Conservation (phyloP, 371 early-diverging fungal genomes). For the Syncephalastrum contaminatum region DNA sequence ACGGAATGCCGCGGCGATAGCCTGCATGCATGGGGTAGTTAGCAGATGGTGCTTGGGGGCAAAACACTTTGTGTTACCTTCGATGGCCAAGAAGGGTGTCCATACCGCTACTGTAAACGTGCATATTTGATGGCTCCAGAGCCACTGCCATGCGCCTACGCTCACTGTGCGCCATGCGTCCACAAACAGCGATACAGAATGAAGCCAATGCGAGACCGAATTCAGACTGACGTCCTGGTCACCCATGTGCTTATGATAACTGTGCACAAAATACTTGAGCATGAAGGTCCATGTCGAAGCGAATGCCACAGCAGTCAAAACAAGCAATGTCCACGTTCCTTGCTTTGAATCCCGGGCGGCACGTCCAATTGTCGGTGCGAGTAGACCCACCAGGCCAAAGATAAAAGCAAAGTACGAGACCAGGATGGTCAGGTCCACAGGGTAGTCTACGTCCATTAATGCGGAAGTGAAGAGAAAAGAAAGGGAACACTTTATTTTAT, state of each 20-base stretch:
- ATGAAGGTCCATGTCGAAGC: slow-evolving; percentile 41
- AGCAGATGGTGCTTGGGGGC: too few species aligned
- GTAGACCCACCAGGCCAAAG: not conserved
- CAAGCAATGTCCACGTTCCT: slow-evolving; percentile 14
- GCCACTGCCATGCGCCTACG: slow-evolving; percentile 35
- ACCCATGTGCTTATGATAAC: slow-evolving; percentile 27
- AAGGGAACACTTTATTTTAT: too few species aligned
- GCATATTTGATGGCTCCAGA: slow-evolving; percentile 47
- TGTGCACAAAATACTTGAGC: slow-evolving; percentile 31
- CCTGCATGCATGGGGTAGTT: slow-evolving; percentile 27
- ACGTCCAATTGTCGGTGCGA: not conserved
- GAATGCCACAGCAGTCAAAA: slow-evolving; percentile 20
- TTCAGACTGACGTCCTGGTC: slow-evolving; percentile 15
- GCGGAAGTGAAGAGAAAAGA: too few species aligned
- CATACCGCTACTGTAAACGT: slow-evolving; percentile 39
- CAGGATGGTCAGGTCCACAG: slow-evolving; percentile 31
- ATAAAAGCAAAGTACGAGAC: slow-evolving; percentile 13
- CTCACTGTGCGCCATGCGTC: slow-evolving; percentile 40
- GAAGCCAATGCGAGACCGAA: slow-evolving; percentile 39
- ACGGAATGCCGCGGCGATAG: slow-evolving; percentile 29
- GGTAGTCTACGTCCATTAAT: slow-evolving; percentile 21
- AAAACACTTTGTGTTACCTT: slow-evolving; percentile 24
- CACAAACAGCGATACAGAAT: slow-evolving; percentile 35
- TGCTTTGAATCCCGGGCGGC: not conserved
- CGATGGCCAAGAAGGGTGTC: slow-evolving; percentile 45